Conservation (phyloP, 139 green algal genomes). For the Asterochloris erici region DNA sequence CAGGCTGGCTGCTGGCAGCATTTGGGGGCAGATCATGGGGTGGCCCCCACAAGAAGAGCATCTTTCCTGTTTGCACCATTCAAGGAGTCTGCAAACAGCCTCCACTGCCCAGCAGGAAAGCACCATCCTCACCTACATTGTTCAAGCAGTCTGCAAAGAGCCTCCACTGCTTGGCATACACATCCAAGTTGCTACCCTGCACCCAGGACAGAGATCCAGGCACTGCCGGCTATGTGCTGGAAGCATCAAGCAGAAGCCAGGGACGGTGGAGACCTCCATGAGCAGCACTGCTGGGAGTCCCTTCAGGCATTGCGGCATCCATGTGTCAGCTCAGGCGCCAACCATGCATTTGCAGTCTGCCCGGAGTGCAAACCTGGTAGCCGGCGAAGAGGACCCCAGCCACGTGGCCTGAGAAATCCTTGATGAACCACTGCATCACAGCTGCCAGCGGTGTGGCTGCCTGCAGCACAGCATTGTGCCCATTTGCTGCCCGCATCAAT, state of each 20-base stretch:
- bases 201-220: not conserved
- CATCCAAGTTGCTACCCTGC: slow-evolving; percentile 43
- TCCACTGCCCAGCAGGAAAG: not conserved
- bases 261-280: not conserved
- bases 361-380: slow-evolving; percentile 25
- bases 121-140: slow-evolving; percentile 34
- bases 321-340: not conserved
- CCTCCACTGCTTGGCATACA: slow-evolving; percentile 72
- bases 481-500: not conserved
- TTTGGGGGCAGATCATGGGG: not conserved
- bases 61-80: not conserved
- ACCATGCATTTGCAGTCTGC: not conserved
- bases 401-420: slow-evolving; percentile 66
- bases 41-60: not conserved
- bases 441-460: slow-evolving; percentile 59
- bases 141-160: slow-evolving; percentile 68
- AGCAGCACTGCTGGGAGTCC: not conserved
- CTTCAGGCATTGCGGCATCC: slow-evolving; percentile 4
- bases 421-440: slow-evolving; percentile 63
- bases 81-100: not conserved
- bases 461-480: slow-evolving; percentile 14
- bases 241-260: not conserved
- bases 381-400: slow-evolving; percentile 67
- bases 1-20: not conserved
- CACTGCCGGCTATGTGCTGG: not conserved